Evolutionary conservation across 495 filamentous ascomycete species (phyloP), one percentile per base, ranked within the genome.

Genomic region (Jackrogersella multiformis): DNA sequence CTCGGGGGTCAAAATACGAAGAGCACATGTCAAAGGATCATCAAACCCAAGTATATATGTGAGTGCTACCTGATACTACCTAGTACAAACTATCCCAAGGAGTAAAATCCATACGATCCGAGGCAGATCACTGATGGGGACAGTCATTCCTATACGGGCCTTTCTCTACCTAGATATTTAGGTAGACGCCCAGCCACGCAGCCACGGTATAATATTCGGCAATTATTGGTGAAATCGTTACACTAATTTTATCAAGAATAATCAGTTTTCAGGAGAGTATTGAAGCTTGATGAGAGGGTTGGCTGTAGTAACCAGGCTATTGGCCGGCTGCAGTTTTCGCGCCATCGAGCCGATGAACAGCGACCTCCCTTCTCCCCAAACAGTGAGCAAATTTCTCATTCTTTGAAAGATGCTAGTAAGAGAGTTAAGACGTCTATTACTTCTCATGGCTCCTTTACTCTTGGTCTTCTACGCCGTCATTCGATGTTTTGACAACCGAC

Each of bases 371-470:
- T 13, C 15, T 28, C n/a, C 3, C 20, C 20, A 52, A 26, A 15
- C 30, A 35, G 24, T 16, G 28, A 36, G 15, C 23, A 18, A 6
- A 12, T 51, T 21, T n/a, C 30, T n/a, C 48, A 28, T 18, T 41
- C 34, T 13, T 57, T 21, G 8, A 38, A 51, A 56, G 26, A 78
- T 80, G 78, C 36, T 78, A 9, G 64, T 73, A 15, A 61, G 73
- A 53, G 77, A 76, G 55, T 41, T 76, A 5, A 76, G 67, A 60
- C 75, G 78, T 9, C 32, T 71, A 21, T 26, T 55, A 24, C 71
- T 80, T 24, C 4, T 78, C 20, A 28, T 74, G 1, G 61, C 54
- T 8, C 23, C 70, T 6, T 21, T 65, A 10, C 12, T 76, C 8
- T 41, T 78, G 13, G 24, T 76, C 12, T 49, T 76, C 36, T 73